phyloP scores from a whole-genome alignment of 352 stramenopile genomes.

The Sclerospora graminicola region DNA sequence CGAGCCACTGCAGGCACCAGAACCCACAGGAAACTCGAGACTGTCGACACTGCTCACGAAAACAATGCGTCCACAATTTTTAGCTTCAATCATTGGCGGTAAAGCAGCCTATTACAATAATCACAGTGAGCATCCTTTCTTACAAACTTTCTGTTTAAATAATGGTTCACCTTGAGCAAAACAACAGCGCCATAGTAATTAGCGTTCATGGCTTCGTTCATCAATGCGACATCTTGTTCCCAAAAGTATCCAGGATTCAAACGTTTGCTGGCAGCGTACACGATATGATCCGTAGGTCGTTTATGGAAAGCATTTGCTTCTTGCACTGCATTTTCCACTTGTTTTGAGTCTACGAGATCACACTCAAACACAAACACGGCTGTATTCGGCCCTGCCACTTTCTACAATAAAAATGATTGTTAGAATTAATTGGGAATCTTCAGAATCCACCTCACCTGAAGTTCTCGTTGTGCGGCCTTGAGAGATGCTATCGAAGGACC shows the following conservation, averaged over 20 bases:
- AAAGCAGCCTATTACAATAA: conserved; percentile 21
- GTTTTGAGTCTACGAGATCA: conserved; percentile 28
- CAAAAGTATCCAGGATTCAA: conserved; percentile 35
- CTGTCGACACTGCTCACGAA: conserved; percentile 44
- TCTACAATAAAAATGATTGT: too few species aligned
- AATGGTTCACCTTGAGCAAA: conserved; percentile 29
- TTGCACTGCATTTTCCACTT: conserved; percentile 28
- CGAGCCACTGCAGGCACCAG: conserved; percentile 77
- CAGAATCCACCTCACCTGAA: too few species aligned
- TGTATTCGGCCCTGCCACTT: conserved; percentile 5
- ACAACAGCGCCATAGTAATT: conserved; percentile 54
- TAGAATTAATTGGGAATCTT: too few species aligned
- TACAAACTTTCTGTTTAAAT: too few species aligned
- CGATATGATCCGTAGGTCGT: conserved; percentile 47
- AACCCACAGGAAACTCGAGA: conserved; percentile 70
- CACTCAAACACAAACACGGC: conserved; percentile 29
- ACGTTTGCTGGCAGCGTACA: conserved; percentile 29
- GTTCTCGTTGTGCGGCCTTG: too few species aligned
- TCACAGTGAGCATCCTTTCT: background rate
- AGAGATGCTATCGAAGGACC: too few species aligned
- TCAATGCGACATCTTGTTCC: conserved; percentile 31
- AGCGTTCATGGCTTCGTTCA: conserved; percentile 6
- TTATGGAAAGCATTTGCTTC: conserved; percentile 47
- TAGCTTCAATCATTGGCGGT: conserved; percentile 46
- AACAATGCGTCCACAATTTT: conserved; percentile 32